These are phyloP conservation scores for Penicillium decumbens DNA, from an alignment of 2,329 filamentous ascomycete genomes.

Conservation along the genomic window DNA sequence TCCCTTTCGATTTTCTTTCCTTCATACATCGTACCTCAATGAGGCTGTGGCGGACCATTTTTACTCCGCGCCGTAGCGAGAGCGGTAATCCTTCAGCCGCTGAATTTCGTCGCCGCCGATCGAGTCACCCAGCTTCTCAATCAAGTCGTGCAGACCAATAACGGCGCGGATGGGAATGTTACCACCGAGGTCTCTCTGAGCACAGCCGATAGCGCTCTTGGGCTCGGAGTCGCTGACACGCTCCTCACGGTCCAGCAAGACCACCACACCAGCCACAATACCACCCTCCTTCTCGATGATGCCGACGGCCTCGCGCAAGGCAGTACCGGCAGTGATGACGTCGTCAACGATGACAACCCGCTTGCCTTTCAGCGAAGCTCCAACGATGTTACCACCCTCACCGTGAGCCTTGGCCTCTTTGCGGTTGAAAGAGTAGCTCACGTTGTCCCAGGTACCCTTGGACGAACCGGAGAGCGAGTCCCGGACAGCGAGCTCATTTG, in stretches of 20 bases:
- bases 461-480: conserved; percentile 42
- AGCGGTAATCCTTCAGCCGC: conserved; percentile 68
- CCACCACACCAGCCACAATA: conserved; percentile 76
- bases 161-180: conserved; percentile 76
- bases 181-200: conserved; percentile 69
- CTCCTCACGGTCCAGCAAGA: conserved; percentile 72
- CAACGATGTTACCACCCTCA: conserved; percentile 89
- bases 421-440: conserved; percentile 87
- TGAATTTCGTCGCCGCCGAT: conserved; percentile 60
- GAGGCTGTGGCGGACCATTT: conserved; percentile 1
- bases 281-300: conserved; percentile 86
- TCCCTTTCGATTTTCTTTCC: conserved; percentile 10
- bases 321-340: conserved; percentile 92
- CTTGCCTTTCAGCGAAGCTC: conserved; percentile 78
- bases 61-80: conserved; percentile 40
- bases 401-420: conserved; percentile 97
- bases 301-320: conserved; percentile 83
- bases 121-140: conserved; percentile 60
- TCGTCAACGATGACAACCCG: conserved; percentile 88
- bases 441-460: conserved; percentile 58
- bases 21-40: conserved; percentile 23
- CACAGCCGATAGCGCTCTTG: conserved; percentile 78
- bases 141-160: conserved; percentile 67
- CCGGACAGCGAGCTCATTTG: conserved; percentile 68
- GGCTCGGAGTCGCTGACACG: conserved; percentile 58